Evolutionary conservation across 139 green algal species (phyloP).

Genomic region (Choricystis sp.): DNA sequence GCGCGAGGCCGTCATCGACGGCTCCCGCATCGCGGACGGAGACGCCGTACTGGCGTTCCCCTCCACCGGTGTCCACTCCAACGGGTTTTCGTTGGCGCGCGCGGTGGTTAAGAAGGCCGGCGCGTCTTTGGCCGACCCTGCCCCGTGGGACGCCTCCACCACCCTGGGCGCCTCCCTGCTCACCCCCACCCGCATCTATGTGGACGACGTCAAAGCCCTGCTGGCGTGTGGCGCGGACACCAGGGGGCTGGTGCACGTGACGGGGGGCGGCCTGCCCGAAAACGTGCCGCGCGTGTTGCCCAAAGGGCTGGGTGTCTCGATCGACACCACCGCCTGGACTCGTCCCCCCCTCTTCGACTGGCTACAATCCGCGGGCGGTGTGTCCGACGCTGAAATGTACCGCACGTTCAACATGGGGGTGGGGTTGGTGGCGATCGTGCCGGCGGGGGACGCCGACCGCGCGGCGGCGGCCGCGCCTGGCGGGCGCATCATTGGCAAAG

Average conservation of each 20-base stretch:
- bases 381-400: constrained; percentile 80
- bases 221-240: constrained; percentile 41
- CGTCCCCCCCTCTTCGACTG: constrained; percentile 52
- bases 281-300: constrained; percentile 93
- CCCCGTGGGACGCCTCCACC: constrained; percentile 35
- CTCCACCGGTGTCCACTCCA: constrained; percentile 83
- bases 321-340: constrained; percentile 52
- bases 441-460: constrained; percentile 23
- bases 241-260: constrained; percentile 87
- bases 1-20: constrained; percentile 82
- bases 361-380: constrained; percentile 58
- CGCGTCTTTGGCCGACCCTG: constrained; percentile 32
- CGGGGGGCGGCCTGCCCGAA: constrained; percentile 91
- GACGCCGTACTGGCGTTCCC: constrained; percentile 74
- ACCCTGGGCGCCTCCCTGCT: constrained; percentile 50
- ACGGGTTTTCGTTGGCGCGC: constrained; percentile 91
- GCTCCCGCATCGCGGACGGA: constrained; percentile 52
- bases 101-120: constrained; percentile 46
- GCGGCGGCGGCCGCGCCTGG: constrained; percentile 11
- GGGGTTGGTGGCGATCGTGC: constrained; percentile 78
- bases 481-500: constrained; percentile 22
- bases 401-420: constrained; percentile 97
- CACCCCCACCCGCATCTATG: constrained; percentile 48
- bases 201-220: constrained; percentile 21
- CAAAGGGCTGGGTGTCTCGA: constrained; percentile 47